Percentiles rank a stretch among this genome's conserved stretches.
These are phyloP conservation scores for Aspergillus puulaauensis DNA, from an alignment of 2,329 filamentous ascomycete species.

Conservation along the genomic window DNA sequence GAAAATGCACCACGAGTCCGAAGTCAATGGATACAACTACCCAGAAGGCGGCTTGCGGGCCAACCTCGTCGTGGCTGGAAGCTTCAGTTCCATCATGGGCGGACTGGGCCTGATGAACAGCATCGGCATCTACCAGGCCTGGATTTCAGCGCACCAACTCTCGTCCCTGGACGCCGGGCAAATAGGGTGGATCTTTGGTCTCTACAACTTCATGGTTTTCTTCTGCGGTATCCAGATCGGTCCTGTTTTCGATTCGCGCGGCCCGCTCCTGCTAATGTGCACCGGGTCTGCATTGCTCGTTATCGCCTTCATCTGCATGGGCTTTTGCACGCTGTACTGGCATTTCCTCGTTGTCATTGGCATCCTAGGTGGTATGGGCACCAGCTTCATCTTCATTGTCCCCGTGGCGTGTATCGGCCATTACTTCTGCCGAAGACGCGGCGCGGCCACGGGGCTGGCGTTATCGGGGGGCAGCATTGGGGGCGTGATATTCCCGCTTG, in stretches of 20 bases:
- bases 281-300: conserved; percentile 19
- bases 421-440: conserved; percentile 34
- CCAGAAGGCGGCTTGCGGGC: conserved; percentile 20
- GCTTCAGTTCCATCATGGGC: conserved; percentile 31
- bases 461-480: conserved; percentile 33
- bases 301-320: conserved; percentile 10
- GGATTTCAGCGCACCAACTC: conserved; percentile 17
- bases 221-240: conserved; percentile 30
- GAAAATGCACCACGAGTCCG: no score
- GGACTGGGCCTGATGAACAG: conserved; percentile 32
- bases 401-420: conserved; percentile 24
- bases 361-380: conserved; percentile 39
- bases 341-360: conserved; percentile 30
- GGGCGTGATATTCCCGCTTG: not conserved
- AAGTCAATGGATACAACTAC: not conserved
- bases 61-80: conserved; percentile 42
- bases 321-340: conserved; percentile 34
- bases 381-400: conserved; percentile 40
- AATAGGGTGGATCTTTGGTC: conserved; percentile 31
- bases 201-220: conserved; percentile 29
- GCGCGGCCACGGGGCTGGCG: conserved; percentile 28
- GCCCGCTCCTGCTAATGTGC: conserved; percentile 24
- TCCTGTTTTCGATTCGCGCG: conserved; percentile 31
- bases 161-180: conserved; percentile 5
- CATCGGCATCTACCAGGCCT: conserved; percentile 24